These are phyloP conservation scores for Dactylellina cionopaga DNA, from an alignment of 2,329 filamentous ascomycete species.

Conservation along the genomic window DNA sequence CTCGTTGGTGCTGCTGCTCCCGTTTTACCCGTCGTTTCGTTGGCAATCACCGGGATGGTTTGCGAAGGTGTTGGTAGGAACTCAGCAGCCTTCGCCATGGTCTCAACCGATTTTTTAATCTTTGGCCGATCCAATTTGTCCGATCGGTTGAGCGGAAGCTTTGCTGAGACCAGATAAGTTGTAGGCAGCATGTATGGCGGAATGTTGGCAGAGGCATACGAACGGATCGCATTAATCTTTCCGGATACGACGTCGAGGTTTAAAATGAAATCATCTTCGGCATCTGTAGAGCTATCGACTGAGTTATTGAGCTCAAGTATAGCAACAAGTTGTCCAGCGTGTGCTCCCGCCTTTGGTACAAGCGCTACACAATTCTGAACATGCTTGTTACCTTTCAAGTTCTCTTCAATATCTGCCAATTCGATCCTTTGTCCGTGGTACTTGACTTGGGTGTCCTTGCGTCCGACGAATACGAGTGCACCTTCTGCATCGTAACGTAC, in stretches of 20 bases:
- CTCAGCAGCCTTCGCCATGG: constrained; percentile 1
- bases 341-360: constrained; percentile 6
- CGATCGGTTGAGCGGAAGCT: constrained; percentile 7
- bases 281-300: not conserved
- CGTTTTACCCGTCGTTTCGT: too few species aligned
- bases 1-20: too few species aligned
- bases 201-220: constrained; percentile 11
- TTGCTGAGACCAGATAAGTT: constrained; percentile 12
- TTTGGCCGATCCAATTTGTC: not conserved
- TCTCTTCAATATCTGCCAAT: constrained; percentile 7
- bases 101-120: constrained; percentile 1
- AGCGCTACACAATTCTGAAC: constrained; percentile 16
- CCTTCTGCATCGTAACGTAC: constrained; percentile 67
- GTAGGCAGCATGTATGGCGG: constrained; percentile 16
- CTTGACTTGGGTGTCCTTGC: constrained; percentile 76
- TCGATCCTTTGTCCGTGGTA: constrained; percentile 58
- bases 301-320: constrained; percentile 10
- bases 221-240: constrained; percentile 7
- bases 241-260: constrained; percentile 5
- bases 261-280: constrained; percentile 1
- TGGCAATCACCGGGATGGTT: not conserved
- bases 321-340: constrained; percentile 12
- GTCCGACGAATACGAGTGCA: constrained; percentile 68
- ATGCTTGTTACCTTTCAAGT: constrained; percentile 5
- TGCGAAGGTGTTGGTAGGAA: not conserved